Percentiles rank a stretch among this genome's conserved stretches.
phyloP scores from a whole-genome alignment of 192 early-diverging fungal genomes.

The Coemansia sp. region DNA sequence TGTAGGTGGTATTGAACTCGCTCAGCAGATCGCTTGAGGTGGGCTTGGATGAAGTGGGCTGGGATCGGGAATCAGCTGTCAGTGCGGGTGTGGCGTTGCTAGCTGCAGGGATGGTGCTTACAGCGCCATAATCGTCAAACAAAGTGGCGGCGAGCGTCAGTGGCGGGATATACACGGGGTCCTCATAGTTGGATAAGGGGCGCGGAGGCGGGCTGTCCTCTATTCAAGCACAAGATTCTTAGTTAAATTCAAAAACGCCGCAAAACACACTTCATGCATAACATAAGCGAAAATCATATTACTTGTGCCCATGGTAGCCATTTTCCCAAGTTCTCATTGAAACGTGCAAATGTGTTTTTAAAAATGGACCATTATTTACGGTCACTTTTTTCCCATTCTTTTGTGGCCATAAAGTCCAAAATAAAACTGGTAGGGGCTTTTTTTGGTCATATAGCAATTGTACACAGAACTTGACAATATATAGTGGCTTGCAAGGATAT shows the following conservation, averaged over 20 bases:
- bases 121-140: slow-evolving; percentile 40
- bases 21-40: slow-evolving; percentile 20
- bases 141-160: slow-evolving; percentile 48
- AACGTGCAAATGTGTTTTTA: too few species aligned
- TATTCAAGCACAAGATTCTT: slow-evolving; percentile 4
- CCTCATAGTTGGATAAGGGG: slow-evolving; percentile 42
- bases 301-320: too few species aligned
- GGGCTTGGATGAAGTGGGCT: too few species aligned
- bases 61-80: too few species aligned
- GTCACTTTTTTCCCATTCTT: too few species aligned
- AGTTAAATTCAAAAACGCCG: background rate
- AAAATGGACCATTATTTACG: too few species aligned
- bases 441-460: too few species aligned
- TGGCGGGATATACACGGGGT: slow-evolving; percentile 50
- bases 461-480: too few species aligned
- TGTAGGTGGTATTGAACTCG: slow-evolving; percentile 49
- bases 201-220: slow-evolving; percentile 49
- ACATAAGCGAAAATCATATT: background rate
- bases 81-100: background rate
- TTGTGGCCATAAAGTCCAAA: too few species aligned
- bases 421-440: too few species aligned
- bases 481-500: slow-evolving; percentile 2
- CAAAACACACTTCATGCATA: background rate
- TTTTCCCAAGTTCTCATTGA: too few species aligned
- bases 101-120: slow-evolving; percentile 12